These are phyloP conservation scores for Kwoniella botswanensis DNA, from an alignment of 768 basidiomycete species.

Conservation along the genomic window DNA sequence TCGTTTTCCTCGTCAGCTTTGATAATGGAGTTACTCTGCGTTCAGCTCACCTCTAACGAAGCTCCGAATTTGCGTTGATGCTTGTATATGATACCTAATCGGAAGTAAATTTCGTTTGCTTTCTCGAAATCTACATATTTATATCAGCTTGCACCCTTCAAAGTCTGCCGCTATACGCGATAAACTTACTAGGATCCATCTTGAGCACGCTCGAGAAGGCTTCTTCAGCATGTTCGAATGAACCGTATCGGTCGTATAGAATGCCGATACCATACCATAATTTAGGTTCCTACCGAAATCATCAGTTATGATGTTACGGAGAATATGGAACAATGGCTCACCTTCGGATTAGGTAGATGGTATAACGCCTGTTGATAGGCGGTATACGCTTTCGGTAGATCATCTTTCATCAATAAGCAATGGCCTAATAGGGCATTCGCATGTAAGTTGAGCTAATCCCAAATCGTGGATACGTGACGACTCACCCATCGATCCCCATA, in stretches of 20 bases:
- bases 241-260: constrained; percentile 97
- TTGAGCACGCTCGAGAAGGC: constrained; percentile 93
- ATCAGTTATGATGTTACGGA: background rate
- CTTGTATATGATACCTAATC: constrained; percentile 98
- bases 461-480: constrained; percentile 15
- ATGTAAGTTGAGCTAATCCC: background rate
- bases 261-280: constrained; percentile 99
- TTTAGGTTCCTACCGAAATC: constrained; percentile 83
- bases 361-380: constrained; percentile 99
- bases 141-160: background rate
- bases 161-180: background rate
- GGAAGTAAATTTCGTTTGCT: constrained; percentile 97
- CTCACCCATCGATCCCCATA: constrained; percentile 91
- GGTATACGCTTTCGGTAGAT: constrained; percentile 96
- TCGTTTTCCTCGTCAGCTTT: background rate
- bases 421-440: constrained; percentile 66
- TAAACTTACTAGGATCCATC: constrained; percentile 86
- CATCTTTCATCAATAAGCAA: constrained; percentile 98
- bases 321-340: constrained; percentile 50
- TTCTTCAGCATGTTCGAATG: constrained; percentile 97
- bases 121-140: constrained; percentile 83
- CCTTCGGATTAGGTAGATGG: constrained; percentile 92
- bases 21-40: background rate
- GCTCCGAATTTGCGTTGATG: constrained; percentile 93
- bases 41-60: constrained; percentile 65